These are phyloP conservation scores for Primulina tabacum DNA, from an alignment of 257 asterid genomes.

Conservation along the genomic window DNA sequence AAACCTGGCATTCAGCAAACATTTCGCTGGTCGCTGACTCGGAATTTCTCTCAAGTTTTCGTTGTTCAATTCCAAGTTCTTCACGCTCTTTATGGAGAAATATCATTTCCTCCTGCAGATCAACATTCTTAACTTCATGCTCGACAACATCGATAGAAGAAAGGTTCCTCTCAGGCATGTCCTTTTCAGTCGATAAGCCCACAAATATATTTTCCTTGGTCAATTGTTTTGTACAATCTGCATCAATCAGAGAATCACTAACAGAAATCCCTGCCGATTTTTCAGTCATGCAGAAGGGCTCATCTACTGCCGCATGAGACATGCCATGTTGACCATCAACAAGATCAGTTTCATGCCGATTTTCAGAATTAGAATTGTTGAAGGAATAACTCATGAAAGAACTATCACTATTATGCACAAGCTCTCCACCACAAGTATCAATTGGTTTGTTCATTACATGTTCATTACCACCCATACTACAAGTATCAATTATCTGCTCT, in stretches of 20 bases:
- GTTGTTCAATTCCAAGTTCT: constrained; percentile 69
- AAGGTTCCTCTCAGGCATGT: constrained; percentile 23
- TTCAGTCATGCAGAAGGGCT: constrained; percentile 20
- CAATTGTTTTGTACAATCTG: constrained; percentile 27
- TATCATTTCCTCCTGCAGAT: constrained; percentile 62
- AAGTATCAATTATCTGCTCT: constrained; percentile 28
- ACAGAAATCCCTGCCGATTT: constrained; percentile 29
- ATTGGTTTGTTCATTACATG: constrained; percentile 16
- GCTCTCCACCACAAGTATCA: constrained; percentile 27
- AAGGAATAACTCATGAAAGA: constrained; percentile 23
- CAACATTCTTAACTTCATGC: constrained; percentile 42
- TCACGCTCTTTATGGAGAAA: constrained; percentile 60
- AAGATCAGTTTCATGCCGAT: constrained; percentile 27
- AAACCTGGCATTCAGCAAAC: constrained; percentile 96
- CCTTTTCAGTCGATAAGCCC: constrained; percentile 27
- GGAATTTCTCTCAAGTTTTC: constrained; percentile 80
- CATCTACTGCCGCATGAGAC: constrained; percentile 30
- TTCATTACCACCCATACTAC: constrained; percentile 26
- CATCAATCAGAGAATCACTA: constrained; percentile 28
- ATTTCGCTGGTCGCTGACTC: constrained; percentile 87
- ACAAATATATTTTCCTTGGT: constrained; percentile 30
- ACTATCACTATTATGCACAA: constrained; percentile 18
- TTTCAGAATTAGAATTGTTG: constrained; percentile 20
- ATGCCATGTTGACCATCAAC: constrained; percentile 27
- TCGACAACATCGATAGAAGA: constrained; percentile 28